Conservation (phyloP, 345 rosid genomes). For the Zanthoxylum bungeanum region DNA sequence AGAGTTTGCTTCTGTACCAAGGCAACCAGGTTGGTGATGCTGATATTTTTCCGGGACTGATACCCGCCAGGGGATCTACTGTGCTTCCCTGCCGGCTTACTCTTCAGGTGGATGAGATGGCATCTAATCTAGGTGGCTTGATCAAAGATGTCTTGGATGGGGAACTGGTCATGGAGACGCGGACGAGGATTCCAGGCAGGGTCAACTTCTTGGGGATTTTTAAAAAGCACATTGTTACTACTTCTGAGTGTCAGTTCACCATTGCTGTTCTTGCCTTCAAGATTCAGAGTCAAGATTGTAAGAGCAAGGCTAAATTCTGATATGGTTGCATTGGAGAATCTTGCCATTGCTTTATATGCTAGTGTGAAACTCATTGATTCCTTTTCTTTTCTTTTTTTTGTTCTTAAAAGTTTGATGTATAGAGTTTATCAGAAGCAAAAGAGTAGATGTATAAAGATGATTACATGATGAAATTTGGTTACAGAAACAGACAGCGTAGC, state of each 20-base stretch:
- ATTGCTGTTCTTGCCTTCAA: slow-evolving; percentile 34
- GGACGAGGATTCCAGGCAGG: slow-evolving; percentile 49
- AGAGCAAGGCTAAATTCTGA: slow-evolving; percentile 34
- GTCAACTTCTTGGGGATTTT: slow-evolving; percentile 38
- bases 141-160: slow-evolving; percentile 34
- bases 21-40: slow-evolving; percentile 42
- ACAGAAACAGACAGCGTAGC: background rate
- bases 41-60: slow-evolving; percentile 34
- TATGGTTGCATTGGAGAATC: background rate
- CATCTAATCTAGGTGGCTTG: slow-evolving; percentile 20
- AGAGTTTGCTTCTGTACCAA: slow-evolving; percentile 30
- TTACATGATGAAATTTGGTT: no score
- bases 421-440: background rate
- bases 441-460: background rate
- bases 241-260: slow-evolving; percentile 37
- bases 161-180: slow-evolving; percentile 35
- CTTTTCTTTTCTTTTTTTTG: no score
- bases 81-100: slow-evolving; percentile 33
- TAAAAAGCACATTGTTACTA: slow-evolving; percentile 32
- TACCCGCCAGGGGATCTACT: slow-evolving; percentile 36
- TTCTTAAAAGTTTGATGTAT: background rate
- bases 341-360: background rate
- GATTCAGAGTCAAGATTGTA: slow-evolving; percentile 41
- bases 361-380: background rate
- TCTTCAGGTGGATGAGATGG: slow-evolving; percentile 38